Evolutionary conservation across 2,329 filamentous ascomycete genomes (phyloP), one percentile per base, ranked within the genome.

Genomic region (Penicillium sp.): DNA sequence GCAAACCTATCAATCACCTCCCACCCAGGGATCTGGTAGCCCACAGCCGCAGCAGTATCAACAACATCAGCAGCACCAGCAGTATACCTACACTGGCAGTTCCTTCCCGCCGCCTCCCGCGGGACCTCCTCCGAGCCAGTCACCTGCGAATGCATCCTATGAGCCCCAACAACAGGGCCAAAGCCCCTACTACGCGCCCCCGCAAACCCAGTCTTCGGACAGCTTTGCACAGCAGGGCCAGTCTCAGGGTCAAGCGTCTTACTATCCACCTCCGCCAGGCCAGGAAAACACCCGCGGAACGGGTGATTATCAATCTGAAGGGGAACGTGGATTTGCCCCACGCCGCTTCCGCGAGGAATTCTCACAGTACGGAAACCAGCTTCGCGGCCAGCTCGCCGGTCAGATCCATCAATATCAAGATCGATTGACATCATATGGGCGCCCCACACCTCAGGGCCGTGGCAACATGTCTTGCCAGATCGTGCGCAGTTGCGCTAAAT

Each of bases 401-500:
- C 72, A 73, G 49, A 68, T 75, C 9, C 72, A 74, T 49, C 71
- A 72, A 24, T 73, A 75, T 50, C 71, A 73, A 48, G 71, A 73
- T 55, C 63, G 63, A 6, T 60, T 69, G 38, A 64, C 56, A 24
- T 47, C 57, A 10, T 59, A 56, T 23, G 55, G 59, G 5, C 61
- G 66, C 25, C 57, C 55, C 0, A 46, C 52, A 18, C 56, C 59
- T 1, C 64, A 65, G 42, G 50, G 46, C 23, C 57, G 60, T 7
- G 66, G 68, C 10, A 66, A 65, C 37, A 70, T 71, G 64, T 63
- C 57, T n/a, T 72, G 70, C 44, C 64, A 72, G 48, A 67, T 72
- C 33, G 64, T 96, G 15, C 82, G 92, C 38, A 95, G 89, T 49
- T 93, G 88, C 56, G 81, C 83, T n/a, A 91, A 96, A 70, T 97